Base-by-base conservation (phyloP, 208 protist genomes). In the Trypanosoma platydactyli region DNA sequence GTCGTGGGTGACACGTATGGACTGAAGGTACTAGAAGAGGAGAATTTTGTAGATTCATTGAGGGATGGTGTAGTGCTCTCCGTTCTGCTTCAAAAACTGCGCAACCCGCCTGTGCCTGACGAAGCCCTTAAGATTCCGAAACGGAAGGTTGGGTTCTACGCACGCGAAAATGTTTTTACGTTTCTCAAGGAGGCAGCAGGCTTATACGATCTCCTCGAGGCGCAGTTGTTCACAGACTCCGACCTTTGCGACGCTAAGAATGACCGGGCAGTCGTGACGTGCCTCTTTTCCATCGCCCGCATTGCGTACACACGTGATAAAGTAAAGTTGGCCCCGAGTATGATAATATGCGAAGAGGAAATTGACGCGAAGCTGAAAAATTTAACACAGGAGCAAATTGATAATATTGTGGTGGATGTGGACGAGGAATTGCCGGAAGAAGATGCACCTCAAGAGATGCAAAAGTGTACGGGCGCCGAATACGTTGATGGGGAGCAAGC, bases 181-280 rank as follows among this genome's bases (percentile, higher is more conserved):
- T 94, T 91, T 58, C 61, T 94, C 3, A 67, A 60, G 22, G 56
- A 79, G 25, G 83, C 75, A 3, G 55, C 70, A 13, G 51, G 48
- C 38, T 71, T 51, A 5, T 94, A 78, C 57, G 41, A 73, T 25
- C 71, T 94, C 12, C 41, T 78, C 3, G 82, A 89, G 35, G 77
- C 79, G 30, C 78, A 89, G 38, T 61, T 91, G 3, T 94, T 94
- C 68, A 91, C 80, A 25, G 83, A 82, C 64, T 83, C 84, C 0
- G 88, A 94, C 61, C 64, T 94, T 1, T 85, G 81, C 42, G 88
- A 94, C 63, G 76, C 59, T 13, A 91, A 94, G 50, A 75, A 86
- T 51, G 84, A 89, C 41, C 73, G 88, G 9, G 78, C 80, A 54
- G 85, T 94, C 0, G 77, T 94, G 24, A 94, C 88, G 16, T 94